Evolutionary conservation across 1,284 basidiomycete species (phyloP).

Genomic region (Taiwanofungus camphoratus): DNA sequence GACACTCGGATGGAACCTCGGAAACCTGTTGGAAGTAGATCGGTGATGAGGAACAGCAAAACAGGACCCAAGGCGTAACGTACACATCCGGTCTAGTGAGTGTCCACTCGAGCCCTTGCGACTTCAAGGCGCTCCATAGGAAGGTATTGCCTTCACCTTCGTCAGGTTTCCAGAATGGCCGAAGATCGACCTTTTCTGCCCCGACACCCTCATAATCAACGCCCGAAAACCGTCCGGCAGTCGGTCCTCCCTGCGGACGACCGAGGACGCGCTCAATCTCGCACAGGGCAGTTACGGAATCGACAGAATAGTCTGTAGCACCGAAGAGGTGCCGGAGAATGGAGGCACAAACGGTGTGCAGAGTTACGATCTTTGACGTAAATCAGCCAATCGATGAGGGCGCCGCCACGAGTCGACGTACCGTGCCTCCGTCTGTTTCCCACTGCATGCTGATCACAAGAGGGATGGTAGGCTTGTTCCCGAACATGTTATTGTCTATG

Average conservation of each 20-base stretch:
- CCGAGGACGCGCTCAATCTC: slow-evolving; percentile 19
- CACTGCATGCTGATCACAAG: slow-evolving; percentile 8
- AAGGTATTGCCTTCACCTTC: slow-evolving; percentile 14
- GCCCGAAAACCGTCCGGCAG: slow-evolving; percentile 15
- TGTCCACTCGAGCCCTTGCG: slow-evolving; percentile 16
- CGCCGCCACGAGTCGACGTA: no score
- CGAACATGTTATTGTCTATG: slow-evolving; percentile 13
- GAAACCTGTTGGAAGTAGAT: not conserved
- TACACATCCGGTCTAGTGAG: slow-evolving; percentile 21
- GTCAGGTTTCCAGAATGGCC: slow-evolving; percentile 17
- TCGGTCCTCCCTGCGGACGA: slow-evolving; percentile 11
- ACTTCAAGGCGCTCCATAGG: slow-evolving; percentile 15
- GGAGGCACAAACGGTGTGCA: slow-evolving; percentile 15
- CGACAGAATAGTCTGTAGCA: slow-evolving; percentile 4
- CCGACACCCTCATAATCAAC: slow-evolving; percentile 21
- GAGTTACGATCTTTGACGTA: slow-evolving; percentile 13
- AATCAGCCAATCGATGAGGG: not conserved
- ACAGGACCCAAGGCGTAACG: slow-evolving; percentile 2
- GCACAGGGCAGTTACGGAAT: slow-evolving; percentile 11
- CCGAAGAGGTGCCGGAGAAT: slow-evolving; percentile 16
- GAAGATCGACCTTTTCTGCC: slow-evolving; percentile 18
- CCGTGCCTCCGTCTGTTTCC: slow-evolving; percentile 12
- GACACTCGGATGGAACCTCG: not conserved
- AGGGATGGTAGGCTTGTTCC: slow-evolving; percentile 1
- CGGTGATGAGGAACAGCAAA: not conserved